Percentiles rank a stretch among this genome's conserved stretches.
phyloP scores from a whole-genome alignment of 768 basidiomycete genomes.

The Brasilioporus rufonigricans region DNA sequence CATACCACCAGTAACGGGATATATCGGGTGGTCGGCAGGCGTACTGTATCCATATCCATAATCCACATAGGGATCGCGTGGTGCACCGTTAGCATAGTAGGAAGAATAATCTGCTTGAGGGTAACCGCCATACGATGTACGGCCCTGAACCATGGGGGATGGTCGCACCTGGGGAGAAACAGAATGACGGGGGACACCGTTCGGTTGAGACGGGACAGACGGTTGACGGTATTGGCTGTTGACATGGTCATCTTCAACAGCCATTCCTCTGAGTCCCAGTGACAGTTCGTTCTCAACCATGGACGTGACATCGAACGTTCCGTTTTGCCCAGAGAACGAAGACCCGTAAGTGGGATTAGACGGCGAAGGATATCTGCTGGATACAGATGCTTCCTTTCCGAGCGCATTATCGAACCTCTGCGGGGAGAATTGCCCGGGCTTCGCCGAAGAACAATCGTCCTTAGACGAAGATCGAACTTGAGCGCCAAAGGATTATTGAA shows the following conservation, averaged over 20 bases:
- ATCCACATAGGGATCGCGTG: constrained; percentile 51
- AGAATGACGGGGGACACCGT: constrained; percentile 30
- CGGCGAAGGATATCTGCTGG: constrained; percentile 47
- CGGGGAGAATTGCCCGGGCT: constrained; percentile 51
- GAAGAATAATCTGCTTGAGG: constrained; percentile 56
- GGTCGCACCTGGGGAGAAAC: constrained; percentile 40
- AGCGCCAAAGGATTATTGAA: constrained; percentile 15
- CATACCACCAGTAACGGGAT: constrained; percentile 45
- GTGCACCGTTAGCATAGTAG: constrained; percentile 53
- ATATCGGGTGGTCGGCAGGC: constrained; percentile 49
- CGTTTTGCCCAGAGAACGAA: constrained; percentile 30
- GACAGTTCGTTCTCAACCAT: constrained; percentile 54
- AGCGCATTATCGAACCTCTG: constrained; percentile 50
- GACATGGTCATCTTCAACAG: constrained; percentile 52
- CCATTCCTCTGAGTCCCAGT: constrained; percentile 59
- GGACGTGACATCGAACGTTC: constrained; percentile 38
- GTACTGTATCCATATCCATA: constrained; percentile 57
- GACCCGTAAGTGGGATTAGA: constrained; percentile 37
- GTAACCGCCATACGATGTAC: constrained; percentile 48
- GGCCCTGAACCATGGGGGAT: constrained; percentile 43
- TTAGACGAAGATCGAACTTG: constrained; percentile 24
- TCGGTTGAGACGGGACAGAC: constrained; percentile 26
- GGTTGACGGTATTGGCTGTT: constrained; percentile 40
- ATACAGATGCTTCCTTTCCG: constrained; percentile 38
- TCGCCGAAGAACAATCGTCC: constrained; percentile 49